A percentile compares a stretch with the other conserved stretches of the same genome.
Conservation (phyloP, 2,329 filamentous ascomycete genomes). For the Aspergillus nomiae region DNA sequence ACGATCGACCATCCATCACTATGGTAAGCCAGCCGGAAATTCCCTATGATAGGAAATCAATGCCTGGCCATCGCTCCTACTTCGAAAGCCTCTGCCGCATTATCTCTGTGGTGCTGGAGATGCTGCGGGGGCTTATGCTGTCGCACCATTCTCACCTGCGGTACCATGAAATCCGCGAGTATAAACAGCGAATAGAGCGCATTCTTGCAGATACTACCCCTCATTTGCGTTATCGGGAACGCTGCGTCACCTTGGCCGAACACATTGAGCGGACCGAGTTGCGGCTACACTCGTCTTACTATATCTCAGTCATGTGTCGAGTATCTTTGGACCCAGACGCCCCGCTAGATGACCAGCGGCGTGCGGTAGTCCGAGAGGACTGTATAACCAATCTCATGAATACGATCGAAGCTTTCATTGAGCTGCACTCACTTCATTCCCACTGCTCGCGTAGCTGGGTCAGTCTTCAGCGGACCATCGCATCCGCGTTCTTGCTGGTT, state of each 20-base stretch:
- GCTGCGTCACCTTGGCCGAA: slow-evolving; percentile 42
- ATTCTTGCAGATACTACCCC: slow-evolving; percentile 60
- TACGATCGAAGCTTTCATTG: slow-evolving; percentile 60
- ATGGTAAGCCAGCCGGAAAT: slow-evolving; percentile 53
- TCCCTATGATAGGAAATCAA: slow-evolving; percentile 51
- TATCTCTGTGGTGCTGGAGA: slow-evolving; percentile 53
- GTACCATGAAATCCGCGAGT: slow-evolving; percentile 55
- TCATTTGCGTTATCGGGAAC: slow-evolving; percentile 54
- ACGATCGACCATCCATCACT: slow-evolving; percentile 58
- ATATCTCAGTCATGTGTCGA: slow-evolving; percentile 60
- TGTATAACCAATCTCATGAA: slow-evolving; percentile 56
- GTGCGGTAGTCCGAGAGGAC: slow-evolving; percentile 47
- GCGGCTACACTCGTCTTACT: slow-evolving; percentile 63
- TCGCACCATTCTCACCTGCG: slow-evolving; percentile 51
- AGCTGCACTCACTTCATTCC: slow-evolving; percentile 44
- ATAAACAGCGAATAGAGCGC: slow-evolving; percentile 56
- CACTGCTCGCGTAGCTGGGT: slow-evolving; percentile 46
- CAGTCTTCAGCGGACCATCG: slow-evolving; percentile 44
- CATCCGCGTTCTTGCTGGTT: slow-evolving; percentile 43
- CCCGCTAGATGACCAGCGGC: slow-evolving; percentile 41
- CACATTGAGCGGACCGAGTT: slow-evolving; percentile 61
- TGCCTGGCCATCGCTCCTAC: slow-evolving; percentile 55
- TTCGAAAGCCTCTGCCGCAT: slow-evolving; percentile 59
- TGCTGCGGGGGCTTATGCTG: slow-evolving; percentile 56
- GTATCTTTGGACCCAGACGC: slow-evolving; percentile 51